These are phyloP conservation scores for Penicillium robsamsonii DNA, from an alignment of 495 filamentous ascomycete genomes.

Conservation along the genomic window DNA sequence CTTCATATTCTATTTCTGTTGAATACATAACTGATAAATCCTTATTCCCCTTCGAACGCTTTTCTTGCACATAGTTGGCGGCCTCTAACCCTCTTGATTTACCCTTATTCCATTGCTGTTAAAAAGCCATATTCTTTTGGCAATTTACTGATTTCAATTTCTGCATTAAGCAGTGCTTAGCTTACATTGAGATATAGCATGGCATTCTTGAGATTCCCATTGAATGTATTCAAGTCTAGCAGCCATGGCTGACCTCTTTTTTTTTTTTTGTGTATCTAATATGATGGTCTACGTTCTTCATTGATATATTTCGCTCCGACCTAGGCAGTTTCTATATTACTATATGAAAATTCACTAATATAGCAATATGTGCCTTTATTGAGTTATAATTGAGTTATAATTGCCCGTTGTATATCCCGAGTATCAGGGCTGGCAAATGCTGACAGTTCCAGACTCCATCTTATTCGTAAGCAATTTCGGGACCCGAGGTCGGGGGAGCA, in stretches of 20 bases:
- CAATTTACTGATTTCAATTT: neutral
- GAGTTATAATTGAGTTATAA: no score
- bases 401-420: no score
- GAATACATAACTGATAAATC: conserved; percentile 20
- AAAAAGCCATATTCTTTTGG: neutral
- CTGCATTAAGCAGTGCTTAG: neutral
- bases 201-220: neutral
- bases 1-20: neutral
- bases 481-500: conserved; percentile 12
- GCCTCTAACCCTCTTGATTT: neutral
- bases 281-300: neutral
- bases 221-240: neutral
- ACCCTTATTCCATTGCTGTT: conserved; percentile 3
- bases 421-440: neutral
- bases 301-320: neutral
- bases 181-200: neutral
- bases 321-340: neutral
- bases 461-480: conserved; percentile 21
- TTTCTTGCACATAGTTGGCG: conserved; percentile 24
- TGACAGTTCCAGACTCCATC: conserved; percentile 7
- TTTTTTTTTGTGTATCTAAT: no score
- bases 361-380: no score
- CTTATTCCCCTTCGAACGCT: conserved; percentile 6
- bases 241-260: no score
- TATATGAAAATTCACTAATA: neutral